Evolutionary conservation across 2,329 filamentous ascomycete genomes (phyloP).

Genomic region (Phoma herbarum): DNA sequence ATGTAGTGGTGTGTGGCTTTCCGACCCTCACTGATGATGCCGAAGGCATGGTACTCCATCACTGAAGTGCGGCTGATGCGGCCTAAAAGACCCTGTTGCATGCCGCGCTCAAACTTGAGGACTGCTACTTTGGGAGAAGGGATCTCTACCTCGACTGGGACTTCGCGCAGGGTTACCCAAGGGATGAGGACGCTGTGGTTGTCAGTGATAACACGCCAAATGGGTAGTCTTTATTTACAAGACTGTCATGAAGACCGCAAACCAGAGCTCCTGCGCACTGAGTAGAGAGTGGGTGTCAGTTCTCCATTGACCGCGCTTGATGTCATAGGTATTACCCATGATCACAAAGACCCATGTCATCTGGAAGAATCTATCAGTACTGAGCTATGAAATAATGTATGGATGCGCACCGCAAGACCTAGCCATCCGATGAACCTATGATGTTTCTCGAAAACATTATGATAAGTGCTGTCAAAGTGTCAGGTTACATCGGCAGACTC

Average conservation of each 20-base stretch:
- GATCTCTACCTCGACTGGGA: conserved; percentile 46
- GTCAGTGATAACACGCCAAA: conserved; percentile 16
- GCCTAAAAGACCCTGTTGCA: conserved; percentile 49
- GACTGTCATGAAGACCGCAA: conserved; percentile 49
- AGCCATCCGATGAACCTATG: conserved; percentile 50
- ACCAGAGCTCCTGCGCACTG: conserved; percentile 48
- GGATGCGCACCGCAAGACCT: conserved; percentile 43
- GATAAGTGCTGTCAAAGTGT: conserved; percentile 39
- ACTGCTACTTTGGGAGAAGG: conserved; percentile 49
- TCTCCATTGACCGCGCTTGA: conserved; percentile 45
- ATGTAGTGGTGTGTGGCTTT: conserved; percentile 46
- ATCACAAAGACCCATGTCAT: conserved; percentile 49
- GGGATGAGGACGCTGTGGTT: conserved; percentile 40
- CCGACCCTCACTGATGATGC: conserved; percentile 48
- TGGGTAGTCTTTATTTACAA: conserved; percentile 35
- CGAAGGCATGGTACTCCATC: conserved; percentile 51
- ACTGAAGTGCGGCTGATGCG: conserved; percentile 49
- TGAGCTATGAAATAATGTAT: too few species aligned
- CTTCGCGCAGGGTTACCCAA: conserved; percentile 49
- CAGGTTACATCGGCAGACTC: conserved; percentile 9
- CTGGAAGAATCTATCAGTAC: conserved; percentile 27
- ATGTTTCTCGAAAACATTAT: conserved; percentile 49
- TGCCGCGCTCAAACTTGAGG: conserved; percentile 46
- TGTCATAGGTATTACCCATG: conserved; percentile 47
- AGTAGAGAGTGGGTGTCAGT: conserved; percentile 39